Evolutionary conservation across 148 eudicot genomes (phyloP).

Genomic region (Fallopia convolvulus): DNA sequence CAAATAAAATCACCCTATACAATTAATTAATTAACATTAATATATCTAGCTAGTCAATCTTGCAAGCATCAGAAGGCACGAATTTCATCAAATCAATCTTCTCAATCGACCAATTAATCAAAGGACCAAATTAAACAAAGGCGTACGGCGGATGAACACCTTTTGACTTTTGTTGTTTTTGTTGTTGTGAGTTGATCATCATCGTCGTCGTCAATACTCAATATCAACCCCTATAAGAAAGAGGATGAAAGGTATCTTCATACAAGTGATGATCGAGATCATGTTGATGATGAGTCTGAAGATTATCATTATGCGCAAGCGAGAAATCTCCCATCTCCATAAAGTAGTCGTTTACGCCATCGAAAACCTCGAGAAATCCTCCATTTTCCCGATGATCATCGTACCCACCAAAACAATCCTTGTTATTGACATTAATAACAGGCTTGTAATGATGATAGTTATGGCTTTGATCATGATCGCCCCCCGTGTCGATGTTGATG

Average conservation of each 20-base stretch:
- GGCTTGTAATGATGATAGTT: background rate
- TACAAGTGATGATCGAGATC: background rate
- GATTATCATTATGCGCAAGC: background rate
- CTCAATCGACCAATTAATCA: slow-evolving; percentile 2
- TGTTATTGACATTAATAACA: background rate
- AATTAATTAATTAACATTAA: background rate
- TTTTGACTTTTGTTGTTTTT: slow-evolving; percentile 2
- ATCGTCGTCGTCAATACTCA: background rate
- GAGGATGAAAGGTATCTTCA: background rate
- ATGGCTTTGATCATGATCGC: background rate
- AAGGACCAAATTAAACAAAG: background rate
- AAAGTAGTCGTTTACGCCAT: background rate
- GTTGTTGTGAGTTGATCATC: background rate
- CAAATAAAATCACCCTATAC: background rate
- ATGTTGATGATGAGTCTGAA: background rate
- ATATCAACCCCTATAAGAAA: background rate
- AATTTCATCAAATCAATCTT: background rate
- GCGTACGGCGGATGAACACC: background rate
- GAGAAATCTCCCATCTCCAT: slow-evolving; percentile 1
- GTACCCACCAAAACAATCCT: background rate
- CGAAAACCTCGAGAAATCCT: slow-evolving; percentile 1
- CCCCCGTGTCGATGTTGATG: background rate
- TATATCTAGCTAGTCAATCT: background rate
- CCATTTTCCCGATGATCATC: slow-evolving; percentile 1
- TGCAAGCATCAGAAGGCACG: background rate